Evolutionary conservation across 495 filamentous ascomycete species (phyloP).

Genomic region (Aeminium ludgeri): DNA sequence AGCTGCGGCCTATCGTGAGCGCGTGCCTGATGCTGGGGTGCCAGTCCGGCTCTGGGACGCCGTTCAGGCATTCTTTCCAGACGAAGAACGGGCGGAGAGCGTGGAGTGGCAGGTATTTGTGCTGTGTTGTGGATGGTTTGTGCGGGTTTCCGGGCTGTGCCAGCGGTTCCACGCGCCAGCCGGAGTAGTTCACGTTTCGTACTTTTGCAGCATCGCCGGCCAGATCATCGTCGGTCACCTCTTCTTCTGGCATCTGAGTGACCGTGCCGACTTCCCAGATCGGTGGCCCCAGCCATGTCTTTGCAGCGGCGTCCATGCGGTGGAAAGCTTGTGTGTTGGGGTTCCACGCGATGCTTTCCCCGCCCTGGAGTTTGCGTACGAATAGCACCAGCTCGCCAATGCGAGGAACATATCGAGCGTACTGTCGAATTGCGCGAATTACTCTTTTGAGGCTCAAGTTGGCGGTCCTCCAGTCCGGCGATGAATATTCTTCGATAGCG

Average conservation of each 20-base stretch:
- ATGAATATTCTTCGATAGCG: conserved; percentile 30
- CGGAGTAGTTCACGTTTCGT: conserved; percentile 32
- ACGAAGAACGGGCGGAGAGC: conserved; percentile 39
- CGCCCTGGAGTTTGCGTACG: conserved; percentile 20
- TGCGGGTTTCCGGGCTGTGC: conserved; percentile 29
- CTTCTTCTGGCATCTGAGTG: conserved; percentile 30
- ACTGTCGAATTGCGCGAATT: conserved; percentile 21
- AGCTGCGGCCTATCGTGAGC: conserved; percentile 35
- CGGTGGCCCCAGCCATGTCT: conserved; percentile 24
- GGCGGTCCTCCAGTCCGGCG: conserved; percentile 39
- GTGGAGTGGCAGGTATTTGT: conserved; percentile 37
- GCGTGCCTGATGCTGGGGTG: conserved; percentile 41
- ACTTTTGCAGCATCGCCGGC: conserved; percentile 26
- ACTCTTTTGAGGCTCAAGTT: conserved; percentile 23
- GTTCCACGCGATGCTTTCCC: conserved; percentile 23
- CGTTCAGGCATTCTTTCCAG: conserved; percentile 32
- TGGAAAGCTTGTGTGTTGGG: conserved; percentile 14
- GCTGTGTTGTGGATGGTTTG: conserved; percentile 36
- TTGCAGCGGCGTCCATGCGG: conserved; percentile 20
- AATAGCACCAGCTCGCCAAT: conserved; percentile 43
- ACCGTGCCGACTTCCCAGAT: conserved; percentile 42
- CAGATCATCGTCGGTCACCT: conserved; percentile 29
- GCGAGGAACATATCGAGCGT: conserved; percentile 38
- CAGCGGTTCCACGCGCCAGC: conserved; percentile 41
- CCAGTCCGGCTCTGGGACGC: conserved; percentile 24